Evolutionary conservation across 2,329 filamentous ascomycete species (phyloP), one percentile per base, ranked within the genome.

Genomic region (Pestalotiopsis sp.): DNA sequence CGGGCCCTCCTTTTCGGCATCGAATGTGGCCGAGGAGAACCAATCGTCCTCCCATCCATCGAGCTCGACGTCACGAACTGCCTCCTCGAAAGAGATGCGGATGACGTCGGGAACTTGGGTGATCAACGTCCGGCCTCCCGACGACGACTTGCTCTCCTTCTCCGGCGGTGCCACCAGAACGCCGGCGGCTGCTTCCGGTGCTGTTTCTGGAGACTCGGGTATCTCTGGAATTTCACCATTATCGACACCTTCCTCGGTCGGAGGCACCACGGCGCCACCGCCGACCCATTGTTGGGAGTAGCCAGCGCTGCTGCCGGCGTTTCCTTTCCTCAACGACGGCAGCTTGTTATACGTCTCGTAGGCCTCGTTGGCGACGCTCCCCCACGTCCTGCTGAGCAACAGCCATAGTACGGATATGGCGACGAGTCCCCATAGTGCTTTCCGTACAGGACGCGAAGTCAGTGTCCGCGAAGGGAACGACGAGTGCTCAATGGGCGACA

Each of bases 11-110:
- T 71, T 75, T 14, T 75, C 72, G 7, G 73, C 75, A 41, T 78
- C 72, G 66, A 78, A 81, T 13, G 73, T 70, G 5, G 77, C 81
- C 0, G 78, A 74, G 11, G 80, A 73, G 65, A 81, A 79, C 81
- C 82, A 83, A 12, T 79, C 74, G 67, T 83, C 81, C 69, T 83
- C 80, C 81, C 81, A 83, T 4, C 80, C 80, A 45, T 79, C 75
- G n/a, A 83, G 71, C 25, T 72, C 69, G 6, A 82, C 73, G 66
- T 82, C 79, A 40, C 71, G 69, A 4, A 80, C 79, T 0, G 80
- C 76, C 27, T 80, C 77, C 61, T 81, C 79, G 65, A 83, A 82
- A 12, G 80, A 76, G 67, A 82, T 78, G 66, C 80, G 77, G n/a
- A 83, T 72, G 23, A 82, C 75, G 59, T 83, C 80, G 3, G 81